Base-by-base conservation (phyloP, 2,329 filamentous ascomycete species). In the Cladorrhinum sp. region DNA sequence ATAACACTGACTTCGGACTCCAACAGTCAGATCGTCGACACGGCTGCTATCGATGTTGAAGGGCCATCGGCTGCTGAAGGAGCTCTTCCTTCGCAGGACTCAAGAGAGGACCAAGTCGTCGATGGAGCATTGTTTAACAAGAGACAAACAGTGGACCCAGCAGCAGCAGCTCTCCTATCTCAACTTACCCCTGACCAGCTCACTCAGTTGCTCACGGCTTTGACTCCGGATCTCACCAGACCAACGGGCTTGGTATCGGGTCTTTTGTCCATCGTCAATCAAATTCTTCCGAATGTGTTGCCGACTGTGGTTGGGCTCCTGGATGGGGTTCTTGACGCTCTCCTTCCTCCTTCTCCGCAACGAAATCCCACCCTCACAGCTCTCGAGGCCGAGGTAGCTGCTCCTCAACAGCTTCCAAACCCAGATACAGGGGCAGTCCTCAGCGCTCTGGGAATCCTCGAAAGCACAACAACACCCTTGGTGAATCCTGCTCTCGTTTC, bases 261-360 rank as follows among this genome's bases (percentile, higher is more conserved):
- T 21, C 42, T 46, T 18, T 16, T 46, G n/a, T 18, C 42, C 16
- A 16, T 21, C 4, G 42, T 46, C 4, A 46, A 46, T 20, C 5
- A 20, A 8, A 46, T 46, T 16, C 16, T 46, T 46, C 42, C 42
- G 18, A 46, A 26, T 28, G 54, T 57, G 21, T 12, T 57, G n/a
- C 54, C 39, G 20, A 39, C 21, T 33, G 54, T 57, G 36, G 42
- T 39, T 5, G 24, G 39, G 16, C 39, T 57, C 16, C 54, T 57
- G 39, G 54, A 57, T 16, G 20, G 36, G 18, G 54, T 57, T n/a
- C 54, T 57, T 23, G 54, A 33, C n/a, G 18, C 46, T 36, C 39
- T 56, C n/a, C 39, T 57, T 49, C 54, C 54, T 24, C 21, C 49
- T 46, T 8, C 42, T 46, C 42, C 42, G n/a, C 42, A 21, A 8